Base-by-base conservation (phyloP, 164 flowering plant species). In the Macadamia tetraphylla region DNA sequence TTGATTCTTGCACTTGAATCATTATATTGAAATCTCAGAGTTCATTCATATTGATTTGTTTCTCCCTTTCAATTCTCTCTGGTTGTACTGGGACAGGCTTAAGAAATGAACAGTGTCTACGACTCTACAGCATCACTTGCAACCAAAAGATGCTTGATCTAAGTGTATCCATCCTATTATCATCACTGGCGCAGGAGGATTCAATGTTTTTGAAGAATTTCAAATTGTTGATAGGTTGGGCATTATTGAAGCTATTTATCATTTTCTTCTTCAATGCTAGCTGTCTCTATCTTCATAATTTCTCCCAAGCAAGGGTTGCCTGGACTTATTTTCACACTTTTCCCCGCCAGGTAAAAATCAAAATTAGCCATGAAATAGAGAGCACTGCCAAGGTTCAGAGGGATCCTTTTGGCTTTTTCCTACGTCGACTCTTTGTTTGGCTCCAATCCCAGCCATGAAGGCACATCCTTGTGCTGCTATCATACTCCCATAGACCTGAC, bases 401-500 rank as follows among this genome's bases (percentile, higher is more conserved):
- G 66, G 68, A 69, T 42, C 62, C 72, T 46, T 46, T 67, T 49
- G 23, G 13, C 23, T 77, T 61, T 5, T 35, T 35, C 40, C 40
- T 35, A 35, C 40, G 40, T 5, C 40, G 40, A 35, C 40, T 35
- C 40, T 35, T 35, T 35, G 40, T 35, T 35, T 35, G 40, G 12
- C 57, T 71, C 23, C 58, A 68, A 11, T 76, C 81, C 86, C 84
- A 85, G 65, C 79, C 78, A 58, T 78, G 88, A 67, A 85, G 63
- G 76, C 97, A 92, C 90, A 88, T 85, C 70, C 91, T 80, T 75
- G 88, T 76, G 76, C 81, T 77, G 44, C 60, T 64, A 59, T 92
- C 94, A 65, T 89, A 92, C 12, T 86, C 90, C 97, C 97, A 94
- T 48, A 92, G 74, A 53, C 96, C 94, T 0, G 96, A 86, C 1